Evolutionary conservation across 352 stramenopile genomes (phyloP), one percentile per base, ranked within the genome.

Genomic region (Globisporangium abappressorium): DNA sequence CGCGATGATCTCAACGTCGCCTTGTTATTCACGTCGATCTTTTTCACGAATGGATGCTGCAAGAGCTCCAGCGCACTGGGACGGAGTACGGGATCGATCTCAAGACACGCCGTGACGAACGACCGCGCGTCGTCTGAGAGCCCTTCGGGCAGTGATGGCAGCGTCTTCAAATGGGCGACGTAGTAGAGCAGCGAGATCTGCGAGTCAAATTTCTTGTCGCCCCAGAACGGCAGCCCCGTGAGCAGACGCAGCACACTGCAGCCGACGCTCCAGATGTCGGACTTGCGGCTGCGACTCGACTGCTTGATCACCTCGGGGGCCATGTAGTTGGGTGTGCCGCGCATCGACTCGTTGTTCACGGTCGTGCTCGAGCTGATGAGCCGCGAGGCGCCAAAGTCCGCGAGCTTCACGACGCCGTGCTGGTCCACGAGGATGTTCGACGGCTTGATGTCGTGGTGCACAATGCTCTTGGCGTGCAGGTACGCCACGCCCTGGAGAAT

Each of bases 361-460:
- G 81, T 68, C 5, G 80, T 90, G 65, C 68, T 75, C 18, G 73
- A 78, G 70, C 78, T 85, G 15, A 89, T 81, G 20, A 91, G 71
- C 6, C 83, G 63, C 41, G 94, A 98, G 11, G 94, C 91, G 14
- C 96, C 95, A 79, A 98, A 98, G 72, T 98, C 95, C 6, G 93
- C 93, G 24, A 98, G 80, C 71, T 98, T 99, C 30, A 98, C 93
- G 22, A 92, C 76, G 38, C 96, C 96, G 61, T 93, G 83, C 68
- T 98, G 92, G 67, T 97, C 96, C 9, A 99, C 92, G 30, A 99
- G 80, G 61, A 99, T 92, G 65, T 99, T 99, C 30, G 85, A 87
- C 6, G 86, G 84, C 81, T 96, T 96, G 55, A 96, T 85, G 64
- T 96, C 89, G 20, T 91, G 75, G 70, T 96, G 89, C 20, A 94